phyloP scores from a whole-genome alignment of 2,329 filamentous ascomycete genomes.

The Neurospora crassa region DNA sequence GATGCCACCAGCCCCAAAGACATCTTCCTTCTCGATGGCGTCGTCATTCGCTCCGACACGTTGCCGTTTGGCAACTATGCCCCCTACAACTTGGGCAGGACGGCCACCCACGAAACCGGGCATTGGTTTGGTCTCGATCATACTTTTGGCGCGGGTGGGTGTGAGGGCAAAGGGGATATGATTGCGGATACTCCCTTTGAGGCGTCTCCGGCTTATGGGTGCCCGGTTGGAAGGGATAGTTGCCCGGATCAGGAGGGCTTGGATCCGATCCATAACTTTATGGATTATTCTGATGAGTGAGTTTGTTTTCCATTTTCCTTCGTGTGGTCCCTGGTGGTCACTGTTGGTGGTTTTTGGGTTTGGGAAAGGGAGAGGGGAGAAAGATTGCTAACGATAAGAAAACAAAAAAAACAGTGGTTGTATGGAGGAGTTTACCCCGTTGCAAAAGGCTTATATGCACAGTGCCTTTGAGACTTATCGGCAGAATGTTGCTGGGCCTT shows the following conservation, averaged over 20 bases:
- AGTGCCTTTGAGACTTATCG: neutral
- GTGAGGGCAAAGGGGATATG: neutral
- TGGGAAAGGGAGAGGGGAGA: too few relatives aligned
- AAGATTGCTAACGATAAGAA: neutral
- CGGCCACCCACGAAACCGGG: slow-evolving; percentile 1
- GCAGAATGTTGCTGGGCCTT: neutral
- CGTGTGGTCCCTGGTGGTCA: too few relatives aligned
- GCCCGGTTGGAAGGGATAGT: neutral
- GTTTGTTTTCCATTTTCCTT: neutral
- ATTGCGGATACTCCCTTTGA: neutral
- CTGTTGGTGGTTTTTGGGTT: too few relatives aligned
- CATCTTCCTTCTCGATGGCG: neutral
- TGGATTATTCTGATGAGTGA: neutral
- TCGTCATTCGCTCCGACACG: neutral
- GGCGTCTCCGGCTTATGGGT: neutral
- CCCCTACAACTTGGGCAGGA: neutral
- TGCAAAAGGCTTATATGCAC: neutral
- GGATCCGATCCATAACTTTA: neutral
- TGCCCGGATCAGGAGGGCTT: neutral
- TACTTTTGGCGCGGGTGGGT: neutral
- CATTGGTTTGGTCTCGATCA: slow-evolving; percentile 3
- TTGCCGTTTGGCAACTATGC: neutral
- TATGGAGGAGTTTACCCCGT: neutral
- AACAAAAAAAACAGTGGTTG: neutral
- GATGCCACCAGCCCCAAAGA: neutral